Evolutionary conservation across 2,329 filamentous ascomycete genomes (phyloP), one percentile per base, ranked within the genome.

Genomic region (Cladorrhinum sp.): DNA sequence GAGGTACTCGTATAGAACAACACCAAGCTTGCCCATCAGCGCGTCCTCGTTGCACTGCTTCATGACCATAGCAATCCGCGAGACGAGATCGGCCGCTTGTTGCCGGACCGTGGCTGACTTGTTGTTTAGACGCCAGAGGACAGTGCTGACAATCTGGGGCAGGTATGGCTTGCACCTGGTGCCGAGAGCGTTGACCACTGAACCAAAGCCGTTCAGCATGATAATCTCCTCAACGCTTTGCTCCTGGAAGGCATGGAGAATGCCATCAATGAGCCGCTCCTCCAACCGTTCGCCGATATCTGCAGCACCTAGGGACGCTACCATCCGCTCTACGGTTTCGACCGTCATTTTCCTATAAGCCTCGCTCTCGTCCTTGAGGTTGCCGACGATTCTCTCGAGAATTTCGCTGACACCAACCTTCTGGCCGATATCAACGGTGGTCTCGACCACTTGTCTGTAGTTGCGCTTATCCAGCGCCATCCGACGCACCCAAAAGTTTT

Each of bases 281-380:
- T 99, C 95, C 36, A 99, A 78, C 45, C 93, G 86, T 75, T 96
- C 91, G 23, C 91, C 90, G 68, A 99, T 93, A 72, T 99, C 95
- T 36, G 95, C 93, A 7, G 93, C 93, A 59, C 95, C 95, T 57
- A 98, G 82, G 59, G 92, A 92, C 16, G 93, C 92, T 69, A 99
- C 90, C 52, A 98, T 87, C 78, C 98, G 99, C 78, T 99, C 95
- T 8, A 98, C 87, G 0, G 95, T 98, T 79, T 99, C 95, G 32
- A 99, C 90, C 0, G 95, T 97, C 95, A 99, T 99, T 81, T 98
- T 98, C 54, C 95, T 88, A 76, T 99, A 99, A 1, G 93, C 89
- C 73, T 99, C 95, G 74, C 91, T 97, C 76, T 99, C 95, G 71
- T 99, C 95, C 76, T 99, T 99, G 67, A 99, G 84, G 72, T 99